Conservation (phyloP, 805 yeast species). For the Brettanomyces naardenensis region DNA sequence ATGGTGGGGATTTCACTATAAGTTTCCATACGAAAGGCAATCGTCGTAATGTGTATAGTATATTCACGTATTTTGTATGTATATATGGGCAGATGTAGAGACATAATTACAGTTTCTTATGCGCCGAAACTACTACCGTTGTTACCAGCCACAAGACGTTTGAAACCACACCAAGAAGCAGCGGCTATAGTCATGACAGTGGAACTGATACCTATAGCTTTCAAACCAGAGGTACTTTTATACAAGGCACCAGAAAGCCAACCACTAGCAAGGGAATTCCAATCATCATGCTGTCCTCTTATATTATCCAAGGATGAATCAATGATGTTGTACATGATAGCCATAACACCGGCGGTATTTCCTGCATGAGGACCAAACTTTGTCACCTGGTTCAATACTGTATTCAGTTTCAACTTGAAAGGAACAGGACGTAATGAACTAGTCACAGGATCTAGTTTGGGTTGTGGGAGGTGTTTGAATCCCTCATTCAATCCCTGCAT, state of each 20-base stretch:
- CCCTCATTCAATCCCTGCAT: slow-evolving; percentile 85
- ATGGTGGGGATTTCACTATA: slow-evolving; percentile 16
- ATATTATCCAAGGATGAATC: slow-evolving; percentile 71
- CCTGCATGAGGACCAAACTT: slow-evolving; percentile 95
- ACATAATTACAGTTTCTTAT: too few relatives aligned
- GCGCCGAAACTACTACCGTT: not conserved
- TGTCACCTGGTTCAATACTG: slow-evolving; percentile 85
- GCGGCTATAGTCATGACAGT: slow-evolving; percentile 85
- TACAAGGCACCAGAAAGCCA: slow-evolving; percentile 88
- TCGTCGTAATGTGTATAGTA: not conserved
- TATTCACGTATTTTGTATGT: too few relatives aligned
- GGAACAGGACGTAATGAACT: slow-evolving; percentile 47
- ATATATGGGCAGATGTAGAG: too few relatives aligned
- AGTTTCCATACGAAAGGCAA: not conserved
- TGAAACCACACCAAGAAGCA: slow-evolving; percentile 86
- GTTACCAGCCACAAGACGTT: slow-evolving; percentile 26
- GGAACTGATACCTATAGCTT: slow-evolving; percentile 83
- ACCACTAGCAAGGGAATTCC: slow-evolving; percentile 82
- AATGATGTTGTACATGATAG: slow-evolving; percentile 78
- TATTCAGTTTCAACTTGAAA: slow-evolving; percentile 77
- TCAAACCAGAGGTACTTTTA: slow-evolving; percentile 75
- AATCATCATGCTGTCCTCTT: slow-evolving; percentile 85
- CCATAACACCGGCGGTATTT: slow-evolving; percentile 90
- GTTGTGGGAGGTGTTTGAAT: slow-evolving; percentile 56
- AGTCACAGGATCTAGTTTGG: slow-evolving; percentile 56